phyloP scores from a whole-genome alignment of 202 grass and related monocot genomes.

The Zizania palustris region DNA sequence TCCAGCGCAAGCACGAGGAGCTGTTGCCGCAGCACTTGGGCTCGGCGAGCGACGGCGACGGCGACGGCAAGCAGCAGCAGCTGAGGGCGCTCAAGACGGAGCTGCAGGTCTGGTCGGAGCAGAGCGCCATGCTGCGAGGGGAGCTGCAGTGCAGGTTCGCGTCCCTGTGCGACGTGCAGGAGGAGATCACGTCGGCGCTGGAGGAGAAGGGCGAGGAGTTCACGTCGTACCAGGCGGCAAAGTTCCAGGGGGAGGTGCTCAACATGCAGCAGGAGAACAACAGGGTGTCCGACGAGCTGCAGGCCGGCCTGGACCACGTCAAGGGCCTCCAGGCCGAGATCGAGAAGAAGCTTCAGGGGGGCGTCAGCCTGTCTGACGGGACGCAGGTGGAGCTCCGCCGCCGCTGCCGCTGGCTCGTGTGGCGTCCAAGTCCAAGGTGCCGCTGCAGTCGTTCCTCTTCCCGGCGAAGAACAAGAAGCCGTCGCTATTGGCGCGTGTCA shows the following conservation, averaged over 20 bases:
- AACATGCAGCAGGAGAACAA: slow-evolving; percentile 97
- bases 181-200: slow-evolving; percentile 56
- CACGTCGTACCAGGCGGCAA: slow-evolving; percentile 71
- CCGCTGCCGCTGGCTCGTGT: slow-evolving; percentile 23
- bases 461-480: slow-evolving; percentile 69
- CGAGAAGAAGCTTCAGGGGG: slow-evolving; percentile 56
- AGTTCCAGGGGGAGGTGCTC: slow-evolving; percentile 84
- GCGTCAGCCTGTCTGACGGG: slow-evolving; percentile 42
- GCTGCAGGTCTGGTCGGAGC: slow-evolving; percentile 82
- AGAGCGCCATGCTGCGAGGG: slow-evolving; percentile 78
- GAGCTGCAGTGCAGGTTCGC: slow-evolving; percentile 78
- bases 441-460: slow-evolving; percentile 80
- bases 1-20: slow-evolving; percentile 56
- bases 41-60: neutral
- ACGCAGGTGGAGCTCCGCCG: neutral
- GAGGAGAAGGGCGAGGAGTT: slow-evolving; percentile 36
- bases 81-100: slow-evolving; percentile 80
- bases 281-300: slow-evolving; percentile 69
- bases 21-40: slow-evolving; percentile 41
- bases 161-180: slow-evolving; percentile 69
- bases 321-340: slow-evolving; percentile 62
- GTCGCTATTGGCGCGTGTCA: slow-evolving; percentile 69
- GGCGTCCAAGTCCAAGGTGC: slow-evolving; percentile 59
- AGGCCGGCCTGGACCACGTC: slow-evolving; percentile 71
- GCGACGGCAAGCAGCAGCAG: slow-evolving; percentile 42